phyloP scores from a whole-genome alignment of 306 rosid species.

The Pyrus pyrifolia region DNA sequence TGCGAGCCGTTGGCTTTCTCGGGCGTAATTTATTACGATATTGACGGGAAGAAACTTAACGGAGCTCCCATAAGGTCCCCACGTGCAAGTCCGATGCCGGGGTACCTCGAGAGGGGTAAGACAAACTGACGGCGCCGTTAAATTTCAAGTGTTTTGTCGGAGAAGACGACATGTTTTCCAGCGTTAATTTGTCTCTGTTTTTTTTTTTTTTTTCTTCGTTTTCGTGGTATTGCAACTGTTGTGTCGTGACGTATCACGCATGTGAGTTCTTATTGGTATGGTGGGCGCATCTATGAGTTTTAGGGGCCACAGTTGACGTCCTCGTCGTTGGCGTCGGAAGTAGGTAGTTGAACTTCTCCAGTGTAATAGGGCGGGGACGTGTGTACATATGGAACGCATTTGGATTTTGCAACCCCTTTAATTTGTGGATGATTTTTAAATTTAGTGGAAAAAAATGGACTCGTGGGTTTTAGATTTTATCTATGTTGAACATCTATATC shows the following conservation, averaged over 20 bases:
- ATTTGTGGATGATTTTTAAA: neutral
- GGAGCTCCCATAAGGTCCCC: constrained; percentile 64
- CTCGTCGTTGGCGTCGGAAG: neutral
- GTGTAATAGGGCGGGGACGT: neutral
- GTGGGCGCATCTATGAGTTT: neutral
- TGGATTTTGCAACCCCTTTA: neutral
- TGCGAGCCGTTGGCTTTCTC: constrained; percentile 82
- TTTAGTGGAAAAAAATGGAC: neutral
- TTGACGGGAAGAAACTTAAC: constrained; percentile 41
- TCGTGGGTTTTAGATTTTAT: neutral
- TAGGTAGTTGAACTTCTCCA: neutral
- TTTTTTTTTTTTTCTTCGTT: neutral
- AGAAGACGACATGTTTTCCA: neutral
- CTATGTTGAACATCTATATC: neutral
- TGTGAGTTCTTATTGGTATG: neutral
- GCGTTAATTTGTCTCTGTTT: neutral
- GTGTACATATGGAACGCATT: neutral
- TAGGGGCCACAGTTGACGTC: neutral
- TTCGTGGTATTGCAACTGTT: neutral
- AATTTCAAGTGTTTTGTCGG: neutral
- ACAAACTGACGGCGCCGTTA: neutral
- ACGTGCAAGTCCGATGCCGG: constrained; percentile 85
- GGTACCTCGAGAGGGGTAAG: constrained; percentile 40
- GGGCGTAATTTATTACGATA: constrained; percentile 66
- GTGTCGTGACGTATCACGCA: neutral